A percentile compares a stretch with the other conserved stretches of the same genome.
These are phyloP conservation scores for Boletus pseudopeckii DNA, from an alignment of 768 basidiomycete species.

Conservation along the genomic window DNA sequence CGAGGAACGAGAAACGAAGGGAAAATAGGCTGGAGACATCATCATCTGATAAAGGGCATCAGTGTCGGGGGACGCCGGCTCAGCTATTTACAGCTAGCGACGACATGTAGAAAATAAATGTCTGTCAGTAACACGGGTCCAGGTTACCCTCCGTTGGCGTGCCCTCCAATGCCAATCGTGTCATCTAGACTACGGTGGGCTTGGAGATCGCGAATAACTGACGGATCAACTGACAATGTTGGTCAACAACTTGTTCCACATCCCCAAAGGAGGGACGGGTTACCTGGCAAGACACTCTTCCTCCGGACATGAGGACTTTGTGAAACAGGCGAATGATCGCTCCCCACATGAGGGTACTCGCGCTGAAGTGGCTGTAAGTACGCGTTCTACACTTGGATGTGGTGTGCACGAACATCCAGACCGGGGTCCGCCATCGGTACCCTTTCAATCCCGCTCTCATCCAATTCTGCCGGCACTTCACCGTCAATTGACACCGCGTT, in stretches of 20 bases:
- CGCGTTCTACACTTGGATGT: slow-evolving; percentile 9
- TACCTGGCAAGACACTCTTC: slow-evolving; percentile 93
- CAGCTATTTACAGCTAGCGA: slow-evolving; percentile 25
- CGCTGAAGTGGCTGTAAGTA: slow-evolving; percentile 42
- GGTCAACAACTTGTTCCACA: slow-evolving; percentile 12
- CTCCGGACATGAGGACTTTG: slow-evolving; percentile 82
- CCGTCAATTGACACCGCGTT: slow-evolving; percentile 77
- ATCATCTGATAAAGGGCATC: slow-evolving; percentile 26
- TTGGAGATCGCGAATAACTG: slow-evolving; percentile 83
- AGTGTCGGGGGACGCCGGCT: slow-evolving; percentile 13
- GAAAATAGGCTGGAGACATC: slow-evolving; percentile 23
- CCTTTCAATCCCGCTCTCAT: slow-evolving; percentile 79
- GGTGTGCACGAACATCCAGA: slow-evolving; percentile 60
- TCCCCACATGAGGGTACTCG: slow-evolving; percentile 63
- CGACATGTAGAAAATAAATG: slow-evolving; percentile 15
- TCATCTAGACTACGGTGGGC: slow-evolving; percentile 82
- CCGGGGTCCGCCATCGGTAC: slow-evolving; percentile 93
- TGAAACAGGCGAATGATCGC: slow-evolving; percentile 55
- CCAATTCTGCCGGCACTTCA: slow-evolving; percentile 60
- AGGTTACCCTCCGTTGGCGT: slow-evolving; percentile 28
- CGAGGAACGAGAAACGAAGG: slow-evolving; percentile 16
- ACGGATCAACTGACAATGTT: slow-evolving; percentile 68
- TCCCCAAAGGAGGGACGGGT: slow-evolving; percentile 11
- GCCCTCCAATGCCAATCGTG: slow-evolving; percentile 30
- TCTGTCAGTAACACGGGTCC: slow-evolving; percentile 12